Base-by-base conservation (phyloP, 129 eudicot species). In the Flaveria brownii region DNA sequence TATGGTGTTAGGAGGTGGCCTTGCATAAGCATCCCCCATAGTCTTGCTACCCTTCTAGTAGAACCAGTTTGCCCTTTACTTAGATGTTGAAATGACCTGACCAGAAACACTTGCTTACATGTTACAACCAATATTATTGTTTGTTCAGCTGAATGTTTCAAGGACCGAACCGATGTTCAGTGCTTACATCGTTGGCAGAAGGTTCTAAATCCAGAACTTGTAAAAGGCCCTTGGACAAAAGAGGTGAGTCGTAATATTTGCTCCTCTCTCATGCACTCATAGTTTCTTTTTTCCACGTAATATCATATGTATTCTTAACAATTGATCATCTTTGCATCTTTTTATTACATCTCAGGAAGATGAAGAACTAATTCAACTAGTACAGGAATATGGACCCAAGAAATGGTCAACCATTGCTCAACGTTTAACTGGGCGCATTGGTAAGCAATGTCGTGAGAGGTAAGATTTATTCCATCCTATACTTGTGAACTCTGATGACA, bases 391-490 rank as follows among this genome's bases (percentile, higher is more conserved):
- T 85, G 98, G 98, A 20, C 89, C 96, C 30, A 90, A 90, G 80
- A 90, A 90, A 70, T 93, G 98, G 98, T 93, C 98, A 64, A 87
- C 89, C 22, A 90, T 93, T 77, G 95, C 98, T 22, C 87, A 90
- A 70, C 87, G 81, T 84, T 79, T 93, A 77, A 87, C 89, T 71
- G 96, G 98, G n/a, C 98, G 98, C 69, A 93, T 88, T 51, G 98
- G 98, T 47, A 88, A 93, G 78, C 98, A 93, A 73, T 93, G 98
- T 71, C 90, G 98, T 20, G 98, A 93, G 84, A 85, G 98, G 98
- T 93, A 76, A 74, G 70, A 61, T 55, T 47, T 17, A 63, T 33
- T 54, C 61, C 14, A 36, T 59, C 75, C 45, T 46, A 52, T 74
- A 13, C 63, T 4, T 43, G 46, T 59, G 23, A 13, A 13, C 60